These are phyloP conservation scores for Suhomyces kilbournensis DNA, from an alignment of 805 yeast species.

Conservation along the genomic window DNA sequence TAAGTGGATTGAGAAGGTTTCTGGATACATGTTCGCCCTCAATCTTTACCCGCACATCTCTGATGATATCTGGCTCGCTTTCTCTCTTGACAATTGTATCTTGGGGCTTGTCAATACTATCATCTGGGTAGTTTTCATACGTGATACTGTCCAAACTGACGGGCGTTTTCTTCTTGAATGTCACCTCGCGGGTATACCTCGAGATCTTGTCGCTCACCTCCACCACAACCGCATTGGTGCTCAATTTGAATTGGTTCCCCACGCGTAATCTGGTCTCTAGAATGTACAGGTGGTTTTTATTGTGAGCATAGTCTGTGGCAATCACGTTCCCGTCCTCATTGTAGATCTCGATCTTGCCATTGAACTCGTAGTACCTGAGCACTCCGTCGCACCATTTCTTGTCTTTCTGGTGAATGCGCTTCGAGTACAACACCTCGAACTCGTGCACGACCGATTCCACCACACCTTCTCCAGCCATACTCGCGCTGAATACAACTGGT, in stretches of 20 bases:
- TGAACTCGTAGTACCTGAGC: conserved; percentile 44
- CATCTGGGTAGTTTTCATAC: neutral
- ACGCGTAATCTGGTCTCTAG: conserved; percentile 8
- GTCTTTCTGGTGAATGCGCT: conserved; percentile 42
- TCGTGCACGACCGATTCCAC: conserved; percentile 42
- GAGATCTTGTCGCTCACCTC: conserved; percentile 6
- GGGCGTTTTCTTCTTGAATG: conserved; percentile 2
- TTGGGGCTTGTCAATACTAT: too few species aligned
- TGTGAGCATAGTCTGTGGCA: conserved; percentile 29
- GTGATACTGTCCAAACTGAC: neutral
- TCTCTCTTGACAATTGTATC: neutral
- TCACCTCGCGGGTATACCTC: neutral
- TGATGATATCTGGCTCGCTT: neutral
- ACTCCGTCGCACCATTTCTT: conserved; percentile 55
- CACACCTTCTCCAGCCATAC: neutral
- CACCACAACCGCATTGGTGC: conserved; percentile 23
- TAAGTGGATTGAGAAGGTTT: neutral
- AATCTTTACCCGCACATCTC: neutral
- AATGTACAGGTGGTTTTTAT: conserved; percentile 18
- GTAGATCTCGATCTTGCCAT: conserved; percentile 44
- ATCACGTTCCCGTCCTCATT: conserved; percentile 35
- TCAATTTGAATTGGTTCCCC: conserved; percentile 23
- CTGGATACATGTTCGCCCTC: neutral
- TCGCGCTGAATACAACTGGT: neutral
- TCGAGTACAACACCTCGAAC: conserved; percentile 46